Evolutionary conservation across 805 yeast genomes (phyloP), one percentile per base, ranked within the genome.

Genomic region (Teunomyces atbi): DNA sequence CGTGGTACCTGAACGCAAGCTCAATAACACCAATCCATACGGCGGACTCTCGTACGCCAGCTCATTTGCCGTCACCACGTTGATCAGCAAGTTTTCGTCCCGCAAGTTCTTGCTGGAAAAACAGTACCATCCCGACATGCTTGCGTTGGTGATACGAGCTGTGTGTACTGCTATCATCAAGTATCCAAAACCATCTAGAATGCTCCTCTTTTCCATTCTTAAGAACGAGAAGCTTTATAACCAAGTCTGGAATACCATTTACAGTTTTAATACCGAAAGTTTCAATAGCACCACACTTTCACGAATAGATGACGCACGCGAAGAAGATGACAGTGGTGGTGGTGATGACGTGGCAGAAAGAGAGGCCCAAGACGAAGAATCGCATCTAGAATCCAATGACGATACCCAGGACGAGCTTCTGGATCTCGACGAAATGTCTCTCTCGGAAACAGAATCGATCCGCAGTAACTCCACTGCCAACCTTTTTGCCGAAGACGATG

Each of bases 111-210:
- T 79, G 27, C 50, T 61, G 3, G 74, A 64, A n/a, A 64, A 65
- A 41, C 56, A 72, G 8, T 54, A 68, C 45, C 77, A 84, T 53
- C 58, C 80, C 6, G 89, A 84, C 51, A 58, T 78, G 32, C 58
- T 86, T 23, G 83, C 90, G 0, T 60, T 86, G 10, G 34, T 86
- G n/a, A 51, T 84, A 4, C 69, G 86, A 44, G 67, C 86, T 1
- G 60, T 84, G 3, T 71, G 82, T 41, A 78, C 77, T 19, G 72
- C 82, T 3, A 65, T 79, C 2, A 59, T 77, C n/a, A 72, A 81
- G 39, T 58, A 69, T 52, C 83, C 81, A 5, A 62, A 63, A 19
- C 79, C 81, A 26, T 76, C 84, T 1, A 62, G 82, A 46, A 75
- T 81, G 60, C 63, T 84, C 48, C 56, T 84, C 6, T 82, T 73